phyloP scores from a whole-genome alignment of 2,329 filamentous ascomycete species.

The Lachnellula cervina region DNA sequence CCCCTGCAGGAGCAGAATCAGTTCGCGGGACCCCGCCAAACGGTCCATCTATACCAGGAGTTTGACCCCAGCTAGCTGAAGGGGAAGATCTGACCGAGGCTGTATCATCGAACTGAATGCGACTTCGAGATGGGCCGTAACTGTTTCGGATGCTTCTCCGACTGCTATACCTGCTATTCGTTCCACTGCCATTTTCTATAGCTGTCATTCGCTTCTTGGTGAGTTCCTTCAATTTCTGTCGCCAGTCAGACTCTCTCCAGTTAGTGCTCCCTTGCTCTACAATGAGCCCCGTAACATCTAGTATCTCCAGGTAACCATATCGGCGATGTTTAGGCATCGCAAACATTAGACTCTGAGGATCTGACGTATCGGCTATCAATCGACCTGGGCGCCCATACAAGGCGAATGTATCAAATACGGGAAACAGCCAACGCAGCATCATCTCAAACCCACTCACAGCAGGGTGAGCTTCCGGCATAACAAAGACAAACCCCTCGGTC shows the following conservation, averaged over 20 bases:
- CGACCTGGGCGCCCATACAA: conserved; percentile 86
- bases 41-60: conserved; percentile 13
- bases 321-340: conserved; percentile 86
- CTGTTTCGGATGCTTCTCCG: conserved; percentile 54
- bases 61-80: conserved; percentile 34
- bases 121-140: conserved; percentile 43
- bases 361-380: conserved; percentile 80
- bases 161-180: conserved; percentile 48
- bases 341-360: conserved; percentile 92
- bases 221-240: conserved; percentile 80
- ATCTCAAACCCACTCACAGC: conserved; percentile 93
- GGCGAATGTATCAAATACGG: conserved; percentile 86
- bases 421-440: conserved; percentile 87
- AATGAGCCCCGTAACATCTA: conserved; percentile 79
- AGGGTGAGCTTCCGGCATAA: conserved; percentile 94
- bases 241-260: conserved; percentile 89
- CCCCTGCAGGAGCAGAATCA: conserved; percentile 45
- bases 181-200: conserved; percentile 41
- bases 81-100: conserved; percentile 48
- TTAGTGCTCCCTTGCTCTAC: conserved; percentile 67
- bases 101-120: conserved; percentile 54
- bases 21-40: conserved; percentile 33
- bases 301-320: conserved; percentile 85
- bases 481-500: conserved; percentile 91
- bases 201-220: conserved; percentile 74